Evolutionary conservation across 2,329 filamentous ascomycete genomes (phyloP).

Genomic region (Aspergillus nomiae): DNA sequence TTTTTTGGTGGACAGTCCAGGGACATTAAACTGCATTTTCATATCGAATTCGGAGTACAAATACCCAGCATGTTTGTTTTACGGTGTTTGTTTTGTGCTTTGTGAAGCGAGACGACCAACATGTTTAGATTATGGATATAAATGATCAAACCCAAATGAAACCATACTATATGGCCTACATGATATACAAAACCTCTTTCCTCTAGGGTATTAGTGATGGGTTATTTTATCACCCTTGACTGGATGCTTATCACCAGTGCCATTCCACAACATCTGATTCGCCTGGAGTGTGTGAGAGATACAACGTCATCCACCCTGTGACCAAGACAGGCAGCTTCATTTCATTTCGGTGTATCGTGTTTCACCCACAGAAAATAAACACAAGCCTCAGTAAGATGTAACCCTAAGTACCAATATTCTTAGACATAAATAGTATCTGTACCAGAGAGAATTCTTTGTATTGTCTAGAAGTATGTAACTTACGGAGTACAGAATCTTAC

Average conservation of each 20-base stretch:
- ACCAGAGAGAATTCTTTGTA: not conserved
- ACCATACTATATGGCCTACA: not conserved
- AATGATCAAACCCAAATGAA: slow-evolving; percentile 10
- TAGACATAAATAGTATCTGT: too few species aligned
- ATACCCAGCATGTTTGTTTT: slow-evolving; percentile 34
- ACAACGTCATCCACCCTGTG: not conserved
- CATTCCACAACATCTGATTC: not conserved
- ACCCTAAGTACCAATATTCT: not conserved
- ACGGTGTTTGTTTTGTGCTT: slow-evolving; percentile 21
- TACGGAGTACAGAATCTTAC: not conserved
- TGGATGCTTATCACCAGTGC: not conserved
- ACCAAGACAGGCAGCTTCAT: not conserved
- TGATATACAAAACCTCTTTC: too few species aligned
- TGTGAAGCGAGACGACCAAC: slow-evolving; percentile 18
- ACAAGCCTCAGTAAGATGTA: not conserved
- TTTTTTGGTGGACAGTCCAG: slow-evolving; percentile 18
- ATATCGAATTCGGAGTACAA: slow-evolving; percentile 25
- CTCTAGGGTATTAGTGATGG: not conserved
- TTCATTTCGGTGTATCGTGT: not conserved
- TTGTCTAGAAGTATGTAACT: not conserved
- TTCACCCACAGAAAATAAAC: not conserved
- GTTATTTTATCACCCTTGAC: not conserved
- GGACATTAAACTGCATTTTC: slow-evolving; percentile 19
- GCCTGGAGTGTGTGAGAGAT: not conserved
- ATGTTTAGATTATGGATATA: slow-evolving; percentile 17